phyloP scores from a whole-genome alignment of 129 eudicot genomes.

The Tagetes patula region DNA sequence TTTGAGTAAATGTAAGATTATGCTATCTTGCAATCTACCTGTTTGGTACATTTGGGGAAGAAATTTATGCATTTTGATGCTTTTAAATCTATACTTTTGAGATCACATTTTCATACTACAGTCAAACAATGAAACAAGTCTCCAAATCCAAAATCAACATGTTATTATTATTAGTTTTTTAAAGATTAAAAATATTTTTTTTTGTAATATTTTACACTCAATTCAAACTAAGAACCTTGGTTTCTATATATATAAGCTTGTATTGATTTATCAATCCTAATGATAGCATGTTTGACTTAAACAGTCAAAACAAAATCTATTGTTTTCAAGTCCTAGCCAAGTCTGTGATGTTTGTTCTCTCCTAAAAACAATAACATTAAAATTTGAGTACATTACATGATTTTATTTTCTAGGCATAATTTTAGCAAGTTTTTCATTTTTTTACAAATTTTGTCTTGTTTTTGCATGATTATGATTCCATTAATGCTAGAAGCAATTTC shows the following conservation, averaged over 20 bases:
- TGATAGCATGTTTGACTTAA: background rate
- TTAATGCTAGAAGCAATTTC: constrained; percentile 26
- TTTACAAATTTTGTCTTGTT: background rate
- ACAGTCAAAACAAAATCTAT: background rate
- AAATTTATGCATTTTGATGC: background rate
- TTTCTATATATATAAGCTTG: background rate
- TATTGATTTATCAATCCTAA: background rate
- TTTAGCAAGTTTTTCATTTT: background rate
- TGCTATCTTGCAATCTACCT: background rate
- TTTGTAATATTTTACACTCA: background rate
- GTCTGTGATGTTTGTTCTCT: background rate
- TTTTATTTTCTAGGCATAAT: background rate
- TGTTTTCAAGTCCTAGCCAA: background rate
- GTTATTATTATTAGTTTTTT: background rate
- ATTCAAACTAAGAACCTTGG: background rate
- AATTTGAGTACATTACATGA: background rate
- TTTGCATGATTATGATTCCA: background rate
- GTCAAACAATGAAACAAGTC: constrained; percentile 5
- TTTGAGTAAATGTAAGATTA: background rate
- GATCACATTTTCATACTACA: background rate
- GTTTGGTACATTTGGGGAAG: background rate
- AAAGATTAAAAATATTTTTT: background rate
- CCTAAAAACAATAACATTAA: background rate
- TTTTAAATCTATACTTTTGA: background rate
- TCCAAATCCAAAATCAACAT: background rate